Percentiles rank a stretch among this genome's conserved stretches.
Evolutionary conservation across 345 rosid genomes (phyloP).

Genomic region (Camelina laxa): DNA sequence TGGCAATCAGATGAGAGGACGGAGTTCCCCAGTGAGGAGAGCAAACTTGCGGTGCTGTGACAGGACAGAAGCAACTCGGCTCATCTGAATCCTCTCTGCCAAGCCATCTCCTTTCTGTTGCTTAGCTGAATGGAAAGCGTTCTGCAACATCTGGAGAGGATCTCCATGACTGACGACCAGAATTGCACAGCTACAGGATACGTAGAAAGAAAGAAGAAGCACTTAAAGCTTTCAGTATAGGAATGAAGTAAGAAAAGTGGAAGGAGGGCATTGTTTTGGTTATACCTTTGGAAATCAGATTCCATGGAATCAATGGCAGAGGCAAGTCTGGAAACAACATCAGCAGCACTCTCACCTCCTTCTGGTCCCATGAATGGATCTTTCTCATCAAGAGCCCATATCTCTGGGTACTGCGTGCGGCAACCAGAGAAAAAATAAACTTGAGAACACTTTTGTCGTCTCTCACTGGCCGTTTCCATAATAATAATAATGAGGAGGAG

Average conservation of each 20-base stretch:
- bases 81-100: constrained; percentile 52
- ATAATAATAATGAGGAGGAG: too few relatives aligned
- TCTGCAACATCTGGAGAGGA: constrained; percentile 92
- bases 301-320: constrained; percentile 59
- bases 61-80: constrained; percentile 57
- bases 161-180: constrained; percentile 91
- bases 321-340: constrained; percentile 78
- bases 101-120: constrained; percentile 42
- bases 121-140: constrained; percentile 61
- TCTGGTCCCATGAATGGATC: constrained; percentile 71
- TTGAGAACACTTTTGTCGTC: background rate
- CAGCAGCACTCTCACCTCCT: constrained; percentile 90
- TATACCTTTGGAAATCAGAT: constrained; percentile 73
- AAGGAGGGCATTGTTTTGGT: constrained; percentile 13
- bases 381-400: constrained; percentile 87
- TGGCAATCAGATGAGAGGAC: constrained; percentile 48
- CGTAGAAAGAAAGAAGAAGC: constrained; percentile 9
- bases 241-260: constrained; percentile 25
- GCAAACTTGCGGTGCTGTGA: constrained; percentile 84
- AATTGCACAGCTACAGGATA: constrained; percentile 56
- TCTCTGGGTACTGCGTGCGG: constrained; percentile 70
- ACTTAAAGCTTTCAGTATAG: background rate
- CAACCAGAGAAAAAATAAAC: constrained; percentile 1
- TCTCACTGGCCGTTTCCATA: background rate
- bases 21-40: constrained; percentile 78